These are phyloP conservation scores for Trichoderma endophyticum DNA, from an alignment of 2,329 filamentous ascomycete species.

Conservation along the genomic window DNA sequence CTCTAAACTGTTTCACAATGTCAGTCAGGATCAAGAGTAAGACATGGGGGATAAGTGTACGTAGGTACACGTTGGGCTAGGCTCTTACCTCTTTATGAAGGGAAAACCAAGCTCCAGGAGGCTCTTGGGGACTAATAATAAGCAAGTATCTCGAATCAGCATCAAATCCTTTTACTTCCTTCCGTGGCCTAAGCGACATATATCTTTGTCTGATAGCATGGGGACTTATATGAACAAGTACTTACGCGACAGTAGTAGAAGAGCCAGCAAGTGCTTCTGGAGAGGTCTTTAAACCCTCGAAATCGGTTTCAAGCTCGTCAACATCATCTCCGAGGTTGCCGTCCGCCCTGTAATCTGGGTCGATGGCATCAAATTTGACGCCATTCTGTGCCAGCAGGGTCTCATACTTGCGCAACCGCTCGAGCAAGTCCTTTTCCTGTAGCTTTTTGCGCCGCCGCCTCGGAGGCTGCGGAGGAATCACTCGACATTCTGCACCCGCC, in stretches of 20 bases:
- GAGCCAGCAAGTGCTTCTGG: constrained; percentile 41
- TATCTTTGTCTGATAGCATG: not conserved
- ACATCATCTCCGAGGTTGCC: constrained; percentile 45
- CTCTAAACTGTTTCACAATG: constrained; percentile 42
- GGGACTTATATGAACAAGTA: not conserved
- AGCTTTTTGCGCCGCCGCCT: constrained; percentile 60
- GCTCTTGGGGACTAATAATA: constrained; percentile 13
- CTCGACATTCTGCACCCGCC: constrained; percentile 58
- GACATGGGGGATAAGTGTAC: not conserved
- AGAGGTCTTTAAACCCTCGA: constrained; percentile 53
- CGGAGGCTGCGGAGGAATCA: constrained; percentile 55
- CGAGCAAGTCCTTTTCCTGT: constrained; percentile 66
- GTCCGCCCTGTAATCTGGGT: constrained; percentile 41
- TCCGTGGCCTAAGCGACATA: not conserved
- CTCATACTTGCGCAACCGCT: constrained; percentile 68
- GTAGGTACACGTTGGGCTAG: not conserved
- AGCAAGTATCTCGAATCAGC: not conserved
- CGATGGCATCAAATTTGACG: constrained; percentile 66
- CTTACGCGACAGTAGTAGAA: not conserved
- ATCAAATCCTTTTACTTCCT: not conserved
- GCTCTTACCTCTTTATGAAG: constrained; percentile 48
- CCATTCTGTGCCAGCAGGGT: constrained; percentile 61
- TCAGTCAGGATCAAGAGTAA: not conserved
- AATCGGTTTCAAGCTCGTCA: constrained; percentile 55
- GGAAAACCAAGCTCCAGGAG: constrained; percentile 42